Evolutionary conservation across 1,284 basidiomycete species (phyloP), one percentile per base, ranked within the genome.

Genomic region (Ceratorhiza oryzae-sativae): DNA sequence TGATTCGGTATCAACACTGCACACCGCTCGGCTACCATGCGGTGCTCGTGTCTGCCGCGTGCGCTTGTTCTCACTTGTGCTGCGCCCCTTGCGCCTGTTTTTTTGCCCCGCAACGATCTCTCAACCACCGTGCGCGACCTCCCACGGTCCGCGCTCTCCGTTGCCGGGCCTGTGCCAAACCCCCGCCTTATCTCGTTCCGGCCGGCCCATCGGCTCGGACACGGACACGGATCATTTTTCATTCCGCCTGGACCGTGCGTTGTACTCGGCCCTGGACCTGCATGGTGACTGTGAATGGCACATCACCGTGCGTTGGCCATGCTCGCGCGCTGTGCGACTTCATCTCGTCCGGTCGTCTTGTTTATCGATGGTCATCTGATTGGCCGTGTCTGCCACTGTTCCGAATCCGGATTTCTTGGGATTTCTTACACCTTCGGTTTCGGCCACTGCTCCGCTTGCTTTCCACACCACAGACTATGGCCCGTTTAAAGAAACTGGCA

Each of bases 201-300:
- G 20, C 27, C 45, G 32, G 61, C 42, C 61, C 18, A n/a, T 53
- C 61, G 56, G 56, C 61, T 34, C 61, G 56, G 56, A 58, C 56
- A 39, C 56, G 51, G 60, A 62, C 60, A 49, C 61, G 61, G 61
- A 65, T 65, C 61, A 51, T n/a, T 65, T 58, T 58, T 65, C 20
- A 65, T 65, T 51, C 61, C 46, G 45, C 25, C 27, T 23, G 6
- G 8, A 10, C 59, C 46, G 10, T 10, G 56, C 34, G 34, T 13
- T 41, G 56, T 23, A 12, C 48, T 42, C 42, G 45, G 18, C 18
- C 20, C 27, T 39, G 9, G 8, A 39, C 36, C 1, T 8, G 27
- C 51, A 53, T 23, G 51, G 30, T 32, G 25, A n/a, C 23, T 23
- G 12, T 2, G 13, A 12, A 53, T 45, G 27, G 30, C n/a, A 23